Base-by-base conservation (phyloP, 495 filamentous ascomycete species). In the Polyplosphaeria fusca region DNA sequence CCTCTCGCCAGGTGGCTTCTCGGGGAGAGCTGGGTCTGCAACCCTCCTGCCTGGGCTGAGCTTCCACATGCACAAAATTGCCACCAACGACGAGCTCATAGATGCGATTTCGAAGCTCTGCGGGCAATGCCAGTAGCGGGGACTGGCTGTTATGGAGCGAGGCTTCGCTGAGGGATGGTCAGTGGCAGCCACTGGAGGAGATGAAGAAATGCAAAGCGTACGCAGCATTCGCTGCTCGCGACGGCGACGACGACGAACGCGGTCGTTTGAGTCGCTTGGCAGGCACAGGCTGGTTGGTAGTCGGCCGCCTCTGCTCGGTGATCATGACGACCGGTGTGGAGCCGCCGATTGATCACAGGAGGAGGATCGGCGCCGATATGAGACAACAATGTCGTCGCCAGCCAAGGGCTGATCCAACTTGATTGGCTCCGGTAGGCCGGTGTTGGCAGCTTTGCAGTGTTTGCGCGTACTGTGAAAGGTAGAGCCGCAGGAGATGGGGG, bases 51-150 rank as follows among this genome's bases (percentile, higher is more conserved):
- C n/a, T 16, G 4, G 25, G 4, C 22, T 38, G 18, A 20, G n/a
- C 24, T 22, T 59, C 48, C 18, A 59, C 41, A 30, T 59, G 55
- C 27, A 59, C 49, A 26, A 42, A 37, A 9, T 47, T 18, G 13
- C n/a, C 41, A n/a, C 27, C 49, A 22, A 60, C 18, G n/a, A 52
- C 22, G 16, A 47, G 23, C 22, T 47, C 35, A 38, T 52, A 60
- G 41, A 60, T 48, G 1, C n/a, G 16, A 25, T 48, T 54, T 18
- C 57, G 24, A 7, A 60, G 49, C 22, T 60, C 49, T 2, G 57
- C 57, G 13, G 57, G 57, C 28, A 60, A 49, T 24, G 14, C 30
- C 28, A 60, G 24, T 1, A 60, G 22, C 20, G 48, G 41, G 5
- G 57, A 48, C 37, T 39, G 22, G n/a, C n/a, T n/a, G n/a, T n/a